Conservation (phyloP, 192 early-diverging fungal species). For the Gorgonomyces haynaldii region DNA sequence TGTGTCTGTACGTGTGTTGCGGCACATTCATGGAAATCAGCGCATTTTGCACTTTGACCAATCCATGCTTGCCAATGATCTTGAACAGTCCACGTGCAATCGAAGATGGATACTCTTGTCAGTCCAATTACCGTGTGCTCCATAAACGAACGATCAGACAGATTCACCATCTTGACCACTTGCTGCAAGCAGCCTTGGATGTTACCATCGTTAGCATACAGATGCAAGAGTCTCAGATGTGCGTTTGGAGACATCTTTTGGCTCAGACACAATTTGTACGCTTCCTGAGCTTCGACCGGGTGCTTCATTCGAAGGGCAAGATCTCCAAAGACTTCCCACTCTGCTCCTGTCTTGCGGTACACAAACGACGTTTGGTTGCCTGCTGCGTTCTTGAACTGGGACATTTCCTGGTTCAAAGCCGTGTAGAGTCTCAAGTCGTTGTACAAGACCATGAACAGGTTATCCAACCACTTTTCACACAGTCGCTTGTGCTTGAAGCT, state of each 20-base stretch:
- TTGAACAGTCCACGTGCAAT: slow-evolving; percentile 75
- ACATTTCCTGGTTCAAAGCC: slow-evolving; percentile 73
- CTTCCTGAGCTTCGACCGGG: slow-evolving; percentile 82
- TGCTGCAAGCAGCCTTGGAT: slow-evolving; percentile 67
- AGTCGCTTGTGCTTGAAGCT: slow-evolving; percentile 89
- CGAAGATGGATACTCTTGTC: slow-evolving; percentile 74
- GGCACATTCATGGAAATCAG: slow-evolving; percentile 81
- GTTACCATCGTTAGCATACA: slow-evolving; percentile 71
- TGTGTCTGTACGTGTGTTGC: slow-evolving; percentile 59
- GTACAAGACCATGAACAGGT: slow-evolving; percentile 97
- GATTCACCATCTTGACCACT: slow-evolving; percentile 70
- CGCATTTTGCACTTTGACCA: slow-evolving; percentile 86
- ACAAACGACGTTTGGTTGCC: slow-evolving; percentile 15
- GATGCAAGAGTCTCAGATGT: slow-evolving; percentile 74
- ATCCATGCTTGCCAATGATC: slow-evolving; percentile 74
- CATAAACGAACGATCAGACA: slow-evolving; percentile 84
- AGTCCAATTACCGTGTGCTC: too few relatives aligned
- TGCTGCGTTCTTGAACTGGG: slow-evolving; percentile 45
- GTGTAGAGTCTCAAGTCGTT: slow-evolving; percentile 94
- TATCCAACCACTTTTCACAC: slow-evolving; percentile 99
- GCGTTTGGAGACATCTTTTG: slow-evolving; percentile 89
- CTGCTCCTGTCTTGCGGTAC: slow-evolving; percentile 87
- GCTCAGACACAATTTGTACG: slow-evolving; percentile 74
- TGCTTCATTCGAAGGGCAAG: slow-evolving; percentile 78
- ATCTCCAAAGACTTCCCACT: slow-evolving; percentile 97